phyloP scores from a whole-genome alignment of 2,329 filamentous ascomycete species.

The Paradendryphiella salina region DNA sequence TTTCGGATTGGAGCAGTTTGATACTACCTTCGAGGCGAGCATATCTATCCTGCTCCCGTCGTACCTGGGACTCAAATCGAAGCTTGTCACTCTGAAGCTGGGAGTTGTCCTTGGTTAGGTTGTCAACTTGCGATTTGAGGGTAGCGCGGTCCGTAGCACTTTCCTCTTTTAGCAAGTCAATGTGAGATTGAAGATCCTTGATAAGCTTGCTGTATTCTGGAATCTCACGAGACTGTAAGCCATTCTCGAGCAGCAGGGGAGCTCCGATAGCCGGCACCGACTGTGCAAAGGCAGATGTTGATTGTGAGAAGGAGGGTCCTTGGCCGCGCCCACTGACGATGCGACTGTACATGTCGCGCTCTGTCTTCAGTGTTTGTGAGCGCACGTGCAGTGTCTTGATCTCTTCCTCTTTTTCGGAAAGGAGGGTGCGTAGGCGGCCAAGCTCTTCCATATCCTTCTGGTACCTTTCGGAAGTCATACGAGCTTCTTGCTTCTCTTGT shows the following conservation, averaged over 20 bases:
- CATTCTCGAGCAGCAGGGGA: slow-evolving; percentile 34
- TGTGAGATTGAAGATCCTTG: slow-evolving; percentile 85
- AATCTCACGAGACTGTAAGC: slow-evolving; percentile 58
- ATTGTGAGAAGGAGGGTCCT: slow-evolving; percentile 50
- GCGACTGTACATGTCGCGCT: slow-evolving; percentile 96
- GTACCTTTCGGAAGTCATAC: slow-evolving; percentile 59
- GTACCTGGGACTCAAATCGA: slow-evolving; percentile 76
- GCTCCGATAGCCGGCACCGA: slow-evolving; percentile 20
- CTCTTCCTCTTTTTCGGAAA: slow-evolving; percentile 81
- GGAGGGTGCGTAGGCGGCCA: slow-evolving; percentile 70
- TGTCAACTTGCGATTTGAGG: slow-evolving; percentile 81
- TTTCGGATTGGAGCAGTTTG: slow-evolving; percentile 79
- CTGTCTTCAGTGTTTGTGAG: slow-evolving; percentile 90
- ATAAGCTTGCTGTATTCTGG: slow-evolving; percentile 76
- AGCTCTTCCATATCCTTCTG: slow-evolving; percentile 68
- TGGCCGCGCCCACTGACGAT: slow-evolving; percentile 80
- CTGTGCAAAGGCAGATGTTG: slow-evolving; percentile 25
- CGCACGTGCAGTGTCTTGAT: slow-evolving; percentile 79
- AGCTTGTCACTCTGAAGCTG: slow-evolving; percentile 81
- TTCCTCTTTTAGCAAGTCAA: slow-evolving; percentile 87
- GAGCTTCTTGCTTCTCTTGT: slow-evolving; percentile 88
- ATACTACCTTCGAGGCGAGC: slow-evolving; percentile 91
- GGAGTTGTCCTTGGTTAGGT: slow-evolving; percentile 78
- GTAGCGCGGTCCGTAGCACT: slow-evolving; percentile 78
- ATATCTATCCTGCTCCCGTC: slow-evolving; percentile 78